Evolutionary conservation across 2,329 filamentous ascomycete species (phyloP).

Genomic region (Colletotrichum sp.): DNA sequence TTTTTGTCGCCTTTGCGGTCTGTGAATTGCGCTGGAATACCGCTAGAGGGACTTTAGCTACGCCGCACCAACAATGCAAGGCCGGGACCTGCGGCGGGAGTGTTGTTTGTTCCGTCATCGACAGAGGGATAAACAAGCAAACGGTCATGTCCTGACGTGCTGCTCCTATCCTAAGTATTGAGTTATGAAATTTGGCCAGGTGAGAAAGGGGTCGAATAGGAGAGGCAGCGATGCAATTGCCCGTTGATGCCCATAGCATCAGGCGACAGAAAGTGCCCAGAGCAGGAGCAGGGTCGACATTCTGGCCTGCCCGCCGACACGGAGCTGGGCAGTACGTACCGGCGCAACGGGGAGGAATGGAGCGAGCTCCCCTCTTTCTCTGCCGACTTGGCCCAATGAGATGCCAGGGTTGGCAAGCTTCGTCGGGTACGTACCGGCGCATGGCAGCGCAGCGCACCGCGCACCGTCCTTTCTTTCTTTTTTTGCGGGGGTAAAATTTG

Average conservation of each 20-base stretch:
- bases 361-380: neutral
- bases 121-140: neutral
- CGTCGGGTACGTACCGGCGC: neutral
- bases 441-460: neutral
- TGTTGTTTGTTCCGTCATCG: neutral
- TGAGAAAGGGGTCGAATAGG: neutral
- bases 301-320: neutral
- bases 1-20: neutral
- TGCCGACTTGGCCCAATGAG: neutral
- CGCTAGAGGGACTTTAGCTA: neutral
- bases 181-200: neutral
- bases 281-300: neutral
- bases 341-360: neutral
- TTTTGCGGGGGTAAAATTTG: slow-evolving; percentile 26
- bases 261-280: neutral
- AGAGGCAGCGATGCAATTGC: neutral
- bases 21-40: neutral
- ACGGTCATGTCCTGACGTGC: neutral
- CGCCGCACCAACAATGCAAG: neutral
- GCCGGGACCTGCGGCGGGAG: neutral
- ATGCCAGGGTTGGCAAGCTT: neutral
- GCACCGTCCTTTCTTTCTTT: neutral
- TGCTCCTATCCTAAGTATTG: neutral
- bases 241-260: neutral
- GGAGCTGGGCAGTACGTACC: neutral